A percentile compares a stretch with the other conserved stretches of the same genome.
Evolutionary conservation across 768 basidiomycete species (phyloP).

Genomic region (Amanita phalloides): DNA sequence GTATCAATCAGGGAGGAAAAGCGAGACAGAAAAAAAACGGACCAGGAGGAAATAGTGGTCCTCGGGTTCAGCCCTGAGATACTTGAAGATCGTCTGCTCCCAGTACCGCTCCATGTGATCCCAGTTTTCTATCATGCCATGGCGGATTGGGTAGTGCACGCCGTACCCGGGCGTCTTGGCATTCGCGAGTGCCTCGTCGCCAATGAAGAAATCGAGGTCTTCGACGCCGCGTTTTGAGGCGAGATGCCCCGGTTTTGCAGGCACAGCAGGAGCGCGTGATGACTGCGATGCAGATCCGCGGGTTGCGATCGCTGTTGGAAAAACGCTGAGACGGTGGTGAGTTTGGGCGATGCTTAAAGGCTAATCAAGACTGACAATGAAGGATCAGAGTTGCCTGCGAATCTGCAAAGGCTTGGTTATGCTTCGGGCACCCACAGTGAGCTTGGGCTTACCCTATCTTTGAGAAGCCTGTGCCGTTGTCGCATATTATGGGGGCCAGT

Average conservation of each 20-base stretch:
- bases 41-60: constrained; percentile 98
- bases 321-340: constrained; percentile 48
- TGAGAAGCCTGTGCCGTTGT: constrained; percentile 95
- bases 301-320: constrained; percentile 95
- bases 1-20: not conserved
- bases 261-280: constrained; percentile 67
- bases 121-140: constrained; percentile 98
- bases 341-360: constrained; percentile 5
- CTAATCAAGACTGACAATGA: constrained; percentile 63
- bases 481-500: constrained; percentile 91
- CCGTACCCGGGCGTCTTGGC: constrained; percentile 91
- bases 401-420: constrained; percentile 35
- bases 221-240: constrained; percentile 96
- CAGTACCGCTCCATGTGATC: constrained; percentile 99
- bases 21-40: constrained; percentile 19
- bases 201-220: constrained; percentile 99
- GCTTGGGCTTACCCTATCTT: constrained; percentile 71
- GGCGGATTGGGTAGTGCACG: constrained; percentile 92
- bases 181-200: constrained; percentile 94
- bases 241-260: constrained; percentile 80
- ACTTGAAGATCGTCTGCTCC: constrained; percentile 99
- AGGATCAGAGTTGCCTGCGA: constrained; percentile 97
- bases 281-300: constrained; percentile 57
- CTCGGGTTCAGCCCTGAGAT: constrained; percentile 95
- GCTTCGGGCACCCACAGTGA: constrained; percentile 1